Base-by-base conservation (phyloP, 495 filamentous ascomycete genomes). In the Aspergillus cavernicola region DNA sequence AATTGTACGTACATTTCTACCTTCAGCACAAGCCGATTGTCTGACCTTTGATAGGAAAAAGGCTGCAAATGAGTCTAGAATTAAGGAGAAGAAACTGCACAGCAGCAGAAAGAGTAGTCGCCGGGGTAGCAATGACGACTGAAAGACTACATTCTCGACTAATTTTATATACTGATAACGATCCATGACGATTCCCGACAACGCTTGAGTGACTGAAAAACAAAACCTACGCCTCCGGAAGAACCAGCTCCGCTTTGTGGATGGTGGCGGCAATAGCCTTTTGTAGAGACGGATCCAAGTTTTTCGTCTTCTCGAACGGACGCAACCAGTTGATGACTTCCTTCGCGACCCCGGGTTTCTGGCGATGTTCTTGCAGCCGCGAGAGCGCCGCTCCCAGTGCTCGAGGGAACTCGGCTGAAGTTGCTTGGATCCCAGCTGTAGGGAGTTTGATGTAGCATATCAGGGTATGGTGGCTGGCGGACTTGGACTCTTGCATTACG, bases 71-170 rank as follows among this genome's bases (percentile, higher is more conserved):
- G 82, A 90, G 53, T 65, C 70, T n/a, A 74, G 90, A 45, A 55
- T 96, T 31, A 83, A 75, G 63, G 67, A 62, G 13, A 97, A 97
- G 71, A 96, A 95, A 70, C 58, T 75, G 23, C 87, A 87, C 44
- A 84, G 86, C 58, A 80, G 74, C 42, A 97, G 97, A 73, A 97
- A 97, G 69, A 78, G 76, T 20, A 78, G 73, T 52, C 80, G 91
- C 19, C 80, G 78, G 66, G 74, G 80, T 53, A 70, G 53, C 57
- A 69, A 68, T 50, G 70, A 74, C 58, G 69, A 77, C 52, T 75
- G 57, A 52, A 53, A 52, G 59, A 35, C 52, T 53, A 56, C 57
- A 12, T 62, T 59, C 63, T 59, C 52, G 23, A 55, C 51, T n/a
- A n/a, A n/a, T n/a, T n/a, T n/a, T n/a, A n/a, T n/a, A n/a, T n/a